Conservation (phyloP, 1,284 basidiomycete genomes). For the Ceratobasidium sp. region DNA sequence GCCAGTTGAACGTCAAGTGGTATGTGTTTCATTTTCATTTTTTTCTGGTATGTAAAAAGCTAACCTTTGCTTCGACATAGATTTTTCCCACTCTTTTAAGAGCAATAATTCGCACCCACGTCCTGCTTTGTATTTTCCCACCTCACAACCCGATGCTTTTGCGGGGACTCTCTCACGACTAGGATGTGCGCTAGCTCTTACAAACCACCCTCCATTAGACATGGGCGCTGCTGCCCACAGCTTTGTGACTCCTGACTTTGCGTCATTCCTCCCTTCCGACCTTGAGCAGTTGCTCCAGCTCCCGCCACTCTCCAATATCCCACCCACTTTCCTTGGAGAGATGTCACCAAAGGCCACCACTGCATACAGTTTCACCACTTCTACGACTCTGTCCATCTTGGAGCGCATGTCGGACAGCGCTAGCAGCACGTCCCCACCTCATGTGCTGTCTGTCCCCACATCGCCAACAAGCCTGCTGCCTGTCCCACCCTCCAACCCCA, state of each 20-base stretch:
- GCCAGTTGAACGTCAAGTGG: too few relatives aligned
- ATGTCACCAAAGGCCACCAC: not conserved
- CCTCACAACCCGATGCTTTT: too few relatives aligned
- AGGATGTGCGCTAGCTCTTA: too few relatives aligned
- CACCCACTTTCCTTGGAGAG: constrained; percentile 23
- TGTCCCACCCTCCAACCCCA: constrained; percentile 42
- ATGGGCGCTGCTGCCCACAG: constrained; percentile 16
- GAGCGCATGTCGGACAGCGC: constrained; percentile 13
- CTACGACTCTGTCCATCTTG: not conserved
- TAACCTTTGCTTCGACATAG: too few relatives aligned
- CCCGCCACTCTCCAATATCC: constrained; percentile 17
- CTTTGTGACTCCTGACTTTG: constrained; percentile 19
- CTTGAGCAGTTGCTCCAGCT: constrained; percentile 20
- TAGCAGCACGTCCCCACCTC: constrained; percentile 29
- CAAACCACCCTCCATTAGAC: not conserved
- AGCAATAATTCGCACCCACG: too few relatives aligned
- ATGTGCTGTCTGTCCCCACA: constrained; percentile 41
- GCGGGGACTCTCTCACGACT: too few relatives aligned
- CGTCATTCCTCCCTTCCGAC: constrained; percentile 10
- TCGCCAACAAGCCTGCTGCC: constrained; percentile 47
- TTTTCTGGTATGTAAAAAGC: too few relatives aligned
- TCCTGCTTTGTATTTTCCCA: too few relatives aligned
- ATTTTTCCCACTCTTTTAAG: too few relatives aligned
- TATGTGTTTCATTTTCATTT: too few relatives aligned
- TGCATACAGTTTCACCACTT: not conserved